phyloP scores from a whole-genome alignment of 2,329 filamentous ascomycete species.

The Neurospora crassa region DNA sequence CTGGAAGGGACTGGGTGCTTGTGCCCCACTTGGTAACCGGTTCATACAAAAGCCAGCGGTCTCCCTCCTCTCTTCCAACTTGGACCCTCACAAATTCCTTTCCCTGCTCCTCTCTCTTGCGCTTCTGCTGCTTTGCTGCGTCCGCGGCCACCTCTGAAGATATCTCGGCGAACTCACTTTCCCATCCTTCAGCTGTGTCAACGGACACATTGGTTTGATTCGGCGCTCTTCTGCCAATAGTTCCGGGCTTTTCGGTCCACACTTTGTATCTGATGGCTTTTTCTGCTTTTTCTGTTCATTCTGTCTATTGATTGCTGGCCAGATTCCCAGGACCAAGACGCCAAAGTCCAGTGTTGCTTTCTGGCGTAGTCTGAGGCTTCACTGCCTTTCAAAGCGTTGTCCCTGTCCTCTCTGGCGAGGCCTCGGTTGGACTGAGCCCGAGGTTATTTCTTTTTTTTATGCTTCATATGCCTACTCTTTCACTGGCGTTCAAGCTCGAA shows the following conservation, averaged over 20 bases:
- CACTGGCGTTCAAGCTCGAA: not conserved
- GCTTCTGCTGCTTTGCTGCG: not conserved
- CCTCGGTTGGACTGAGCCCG: not conserved
- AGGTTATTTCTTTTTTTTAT: not conserved
- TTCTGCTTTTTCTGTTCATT: not conserved
- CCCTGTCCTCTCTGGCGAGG: not conserved
- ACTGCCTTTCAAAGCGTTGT: not conserved
- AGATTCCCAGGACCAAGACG: not conserved
- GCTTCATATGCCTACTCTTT: not conserved
- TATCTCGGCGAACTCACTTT: not conserved
- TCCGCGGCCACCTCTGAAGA: not conserved
- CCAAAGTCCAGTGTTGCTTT: slow-evolving; percentile 2
- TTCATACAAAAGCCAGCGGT: slow-evolving; percentile 16
- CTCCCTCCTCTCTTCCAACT: slow-evolving; percentile 10
- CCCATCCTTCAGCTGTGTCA: not conserved
- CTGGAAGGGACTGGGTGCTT: slow-evolving; percentile 1
- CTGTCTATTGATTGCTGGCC: not conserved
- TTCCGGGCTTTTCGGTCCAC: not conserved
- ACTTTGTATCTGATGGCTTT: not conserved
- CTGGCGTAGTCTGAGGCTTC: not conserved
- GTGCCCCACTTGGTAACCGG: slow-evolving; percentile 2
- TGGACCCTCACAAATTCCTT: slow-evolving; percentile 2
- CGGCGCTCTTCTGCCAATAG: not conserved
- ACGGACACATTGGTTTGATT: not conserved
- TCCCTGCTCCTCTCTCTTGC: slow-evolving; percentile 8